Base-by-base conservation (phyloP, 1,284 basidiomycete genomes). In the Anthracocystis walkeri region DNA sequence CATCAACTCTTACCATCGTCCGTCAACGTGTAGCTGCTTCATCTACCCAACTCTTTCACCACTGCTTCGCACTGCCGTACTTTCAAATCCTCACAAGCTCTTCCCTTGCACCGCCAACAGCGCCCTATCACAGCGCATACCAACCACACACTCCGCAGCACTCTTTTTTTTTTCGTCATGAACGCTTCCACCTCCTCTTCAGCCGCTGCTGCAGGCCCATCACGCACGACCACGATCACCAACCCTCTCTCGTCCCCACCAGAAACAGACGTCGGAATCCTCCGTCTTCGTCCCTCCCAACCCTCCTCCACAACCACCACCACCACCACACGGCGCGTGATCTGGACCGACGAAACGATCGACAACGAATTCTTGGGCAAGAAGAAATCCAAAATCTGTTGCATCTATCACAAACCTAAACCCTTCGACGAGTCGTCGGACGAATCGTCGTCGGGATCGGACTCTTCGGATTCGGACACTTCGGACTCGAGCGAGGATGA, bases 321-420 rank as follows among this genome's bases (percentile, higher is more conserved):
- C 29, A 20, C 23, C n/a, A 1, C 20, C 25, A 41, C 40, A 7
- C 46, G 80, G 0, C 42, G 75, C 2, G 82, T 84, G 16, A 78
- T 78, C 0, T 84, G 82, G 82, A 63, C 74, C 4, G 72, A 80
- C 14, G 79, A 77, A 16, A 83, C 82, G 1, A 63, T 84, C 1
- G 82, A 84, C 49, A 84, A 84, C 58, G 82, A 84, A 58, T 63
- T 65, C 1, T 44, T 82, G 38, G 81, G 81, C 0, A 67, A 73
- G 31, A 84, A 84, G 35, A 83, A 77, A 31, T 79, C 75, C 55
- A 84, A 84, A 50, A 81, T 84, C 51, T 84, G 82, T 55, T 84
- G 82, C 62, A 84, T 84, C 58, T 84, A 79, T 53, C 82, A 83
- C 56, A 84, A 83, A 44, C 81, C 78, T 4, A 69, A 78, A 21